A percentile compares a stretch with the other conserved stretches of the same genome.
Evolutionary conservation across 2,329 filamentous ascomycete species (phyloP).

Genomic region (Bipolaris cookei): DNA sequence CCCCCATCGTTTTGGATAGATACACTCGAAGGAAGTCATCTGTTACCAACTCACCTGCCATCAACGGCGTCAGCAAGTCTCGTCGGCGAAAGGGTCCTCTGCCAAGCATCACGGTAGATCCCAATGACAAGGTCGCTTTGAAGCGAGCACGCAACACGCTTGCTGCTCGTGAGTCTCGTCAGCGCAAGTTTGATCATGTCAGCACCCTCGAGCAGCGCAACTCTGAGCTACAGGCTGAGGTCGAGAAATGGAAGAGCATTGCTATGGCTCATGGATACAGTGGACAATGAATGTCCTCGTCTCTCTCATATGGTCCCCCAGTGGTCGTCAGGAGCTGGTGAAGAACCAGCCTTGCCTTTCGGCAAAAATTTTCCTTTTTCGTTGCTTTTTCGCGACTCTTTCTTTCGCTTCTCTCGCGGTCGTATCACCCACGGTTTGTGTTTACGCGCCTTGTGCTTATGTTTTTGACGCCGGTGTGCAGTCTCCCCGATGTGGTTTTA

Average conservation of each 20-base stretch:
- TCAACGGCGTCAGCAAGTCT: slow-evolving; percentile 71
- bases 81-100: slow-evolving; percentile 82
- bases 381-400: slow-evolving; percentile 11
- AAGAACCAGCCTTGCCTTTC: slow-evolving; percentile 38
- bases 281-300: slow-evolving; percentile 43
- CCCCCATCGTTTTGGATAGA: slow-evolving; percentile 45
- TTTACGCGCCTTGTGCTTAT: slow-evolving; percentile 19
- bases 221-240: slow-evolving; percentile 65
- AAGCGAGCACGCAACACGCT: slow-evolving; percentile 95
- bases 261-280: slow-evolving; percentile 48
- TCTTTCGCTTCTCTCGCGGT: slow-evolving; percentile 10
- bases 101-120: slow-evolving; percentile 78
- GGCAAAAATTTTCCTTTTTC: slow-evolving; percentile 36
- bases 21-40: slow-evolving; percentile 52
- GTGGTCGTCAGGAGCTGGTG: slow-evolving; percentile 48
- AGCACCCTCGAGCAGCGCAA: slow-evolving; percentile 78
- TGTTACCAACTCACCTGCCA: slow-evolving; percentile 57
- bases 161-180: slow-evolving; percentile 90
- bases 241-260: slow-evolving; percentile 53
- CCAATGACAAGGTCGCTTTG: slow-evolving; percentile 75
- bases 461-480: slow-evolving; percentile 39
- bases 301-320: slow-evolving; percentile 36
- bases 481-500: slow-evolving; percentile 44
- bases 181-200: slow-evolving; percentile 79
- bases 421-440: slow-evolving; percentile 15